Conservation (phyloP, 805 yeast species). For the Lachancea dasiensis region DNA sequence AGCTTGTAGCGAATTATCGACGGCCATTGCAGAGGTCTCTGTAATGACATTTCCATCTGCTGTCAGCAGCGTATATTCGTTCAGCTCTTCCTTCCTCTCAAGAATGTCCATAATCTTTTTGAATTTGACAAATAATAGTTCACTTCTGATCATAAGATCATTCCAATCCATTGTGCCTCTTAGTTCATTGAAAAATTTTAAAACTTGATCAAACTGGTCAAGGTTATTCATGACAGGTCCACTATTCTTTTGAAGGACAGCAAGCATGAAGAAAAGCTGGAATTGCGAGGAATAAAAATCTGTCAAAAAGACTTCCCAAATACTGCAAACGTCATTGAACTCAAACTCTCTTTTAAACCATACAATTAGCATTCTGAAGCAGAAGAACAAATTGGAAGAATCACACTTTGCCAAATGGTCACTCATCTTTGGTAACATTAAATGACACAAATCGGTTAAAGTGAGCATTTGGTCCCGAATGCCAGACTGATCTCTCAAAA, state of each 20-base stretch:
- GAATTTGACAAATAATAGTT: conserved; percentile 73
- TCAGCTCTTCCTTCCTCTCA: conserved; percentile 44
- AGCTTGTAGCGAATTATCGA: conserved; percentile 5
- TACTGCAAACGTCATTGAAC: conserved; percentile 64
- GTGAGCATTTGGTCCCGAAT: conserved; percentile 85
- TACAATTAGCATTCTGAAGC: conserved; percentile 89
- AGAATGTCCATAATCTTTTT: conserved; percentile 72
- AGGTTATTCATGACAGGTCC: conserved; percentile 69
- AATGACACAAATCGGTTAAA: conserved; percentile 76
- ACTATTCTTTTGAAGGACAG: conserved; percentile 83
- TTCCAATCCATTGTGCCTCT: conserved; percentile 69
- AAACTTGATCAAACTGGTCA: conserved; percentile 79
- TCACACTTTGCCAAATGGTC: conserved; percentile 82
- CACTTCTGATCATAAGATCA: conserved; percentile 77
- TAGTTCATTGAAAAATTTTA: conserved; percentile 88
- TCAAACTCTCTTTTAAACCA: conserved; percentile 92
- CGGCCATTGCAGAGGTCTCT: conserved; percentile 4
- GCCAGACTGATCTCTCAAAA: conserved; percentile 85
- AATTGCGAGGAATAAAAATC: conserved; percentile 82
- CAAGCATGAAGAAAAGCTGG: conserved; percentile 80
- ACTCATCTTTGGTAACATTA: conserved; percentile 82
- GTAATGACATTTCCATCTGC: conserved; percentile 5
- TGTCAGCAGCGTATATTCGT: conserved; percentile 7
- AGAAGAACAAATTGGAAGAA: conserved; percentile 84
- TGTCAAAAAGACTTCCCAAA: conserved; percentile 95